Evolutionary conservation across 2,329 filamentous ascomycete species (phyloP).

Genomic region (Epichloe typhina): DNA sequence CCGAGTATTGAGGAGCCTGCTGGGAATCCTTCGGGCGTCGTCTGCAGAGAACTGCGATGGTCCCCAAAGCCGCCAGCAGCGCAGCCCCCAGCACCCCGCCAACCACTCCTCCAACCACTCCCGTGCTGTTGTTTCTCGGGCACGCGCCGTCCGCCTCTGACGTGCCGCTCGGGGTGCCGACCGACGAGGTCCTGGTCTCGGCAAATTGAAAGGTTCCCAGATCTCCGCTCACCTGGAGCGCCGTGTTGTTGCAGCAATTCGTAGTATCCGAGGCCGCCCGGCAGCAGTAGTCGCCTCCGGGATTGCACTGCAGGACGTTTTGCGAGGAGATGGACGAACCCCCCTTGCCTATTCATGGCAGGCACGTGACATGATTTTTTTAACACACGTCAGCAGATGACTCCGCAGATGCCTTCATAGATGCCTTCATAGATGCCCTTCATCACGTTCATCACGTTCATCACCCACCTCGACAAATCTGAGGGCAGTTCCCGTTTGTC

Average conservation of each 20-base stretch:
- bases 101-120: slow-evolving; percentile 11
- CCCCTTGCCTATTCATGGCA: slow-evolving; percentile 5
- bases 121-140: slow-evolving; percentile 12
- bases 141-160: slow-evolving; percentile 2
- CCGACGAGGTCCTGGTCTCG: neutral
- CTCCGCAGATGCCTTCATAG: too few relatives aligned
- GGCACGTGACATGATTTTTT: too few relatives aligned
- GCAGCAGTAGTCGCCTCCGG: slow-evolving; percentile 10
- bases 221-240: neutral
- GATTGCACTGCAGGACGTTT: slow-evolving; percentile 10
- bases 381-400: too few relatives aligned
- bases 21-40: neutral
- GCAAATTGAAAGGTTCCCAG: too few relatives aligned
- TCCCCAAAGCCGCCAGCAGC: slow-evolving; percentile 11
- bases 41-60: slow-evolving; percentile 7
- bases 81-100: slow-evolving; percentile 11
- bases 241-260: slow-evolving; percentile 10
- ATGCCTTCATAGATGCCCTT: too few relatives aligned
- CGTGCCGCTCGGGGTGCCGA: neutral
- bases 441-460: neutral
- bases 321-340: neutral
- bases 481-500: slow-evolving; percentile 6
- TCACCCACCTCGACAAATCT: slow-evolving; percentile 7
- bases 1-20: neutral
- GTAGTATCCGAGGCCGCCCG: slow-evolving; percentile 1